A percentile compares a stretch with the other conserved stretches of the same genome.
Conservation (phyloP, 2,329 filamentous ascomycete genomes). For the Cladophialophora psammophila region DNA sequence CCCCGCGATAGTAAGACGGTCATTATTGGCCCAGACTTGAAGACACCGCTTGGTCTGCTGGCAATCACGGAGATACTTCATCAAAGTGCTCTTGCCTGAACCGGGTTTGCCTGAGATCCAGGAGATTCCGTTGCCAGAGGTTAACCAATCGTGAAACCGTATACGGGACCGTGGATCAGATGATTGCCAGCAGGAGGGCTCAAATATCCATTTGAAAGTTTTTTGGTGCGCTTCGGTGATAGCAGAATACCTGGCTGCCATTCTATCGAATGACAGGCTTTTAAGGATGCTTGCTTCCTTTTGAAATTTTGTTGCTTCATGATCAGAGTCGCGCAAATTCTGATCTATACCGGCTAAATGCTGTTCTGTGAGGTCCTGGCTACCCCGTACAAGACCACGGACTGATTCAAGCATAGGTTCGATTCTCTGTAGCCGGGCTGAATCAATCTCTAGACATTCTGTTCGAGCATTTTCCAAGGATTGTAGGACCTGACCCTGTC, state of each 20-base stretch:
- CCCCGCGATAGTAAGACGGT: not conserved
- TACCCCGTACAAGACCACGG: not conserved
- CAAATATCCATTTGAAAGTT: constrained; percentile 12
- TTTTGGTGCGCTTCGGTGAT: constrained; percentile 2
- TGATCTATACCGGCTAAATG: not conserved
- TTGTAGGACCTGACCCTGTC: not conserved
- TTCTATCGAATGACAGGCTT: not conserved
- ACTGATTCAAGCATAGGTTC: constrained; percentile 9
- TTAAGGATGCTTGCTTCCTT: not conserved
- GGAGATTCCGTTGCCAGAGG: constrained; percentile 9
- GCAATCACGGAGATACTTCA: constrained; percentile 6
- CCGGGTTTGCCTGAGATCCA: constrained; percentile 15
- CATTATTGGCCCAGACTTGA: constrained; percentile 8
- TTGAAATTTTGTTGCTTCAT: not conserved
- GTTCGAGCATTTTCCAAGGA: not conserved
- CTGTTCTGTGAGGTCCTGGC: not conserved
- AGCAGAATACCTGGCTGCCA: constrained; percentile 5
- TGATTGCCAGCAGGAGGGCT: not conserved
- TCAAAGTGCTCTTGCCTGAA: constrained; percentile 10
- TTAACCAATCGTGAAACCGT: constrained; percentile 4
- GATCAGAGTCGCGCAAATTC: not conserved
- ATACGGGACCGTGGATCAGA: constrained; percentile 5
- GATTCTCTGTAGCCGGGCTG: not conserved
- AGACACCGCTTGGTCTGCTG: not conserved
- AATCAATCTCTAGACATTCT: not conserved